A percentile compares a stretch with the other conserved stretches of the same genome.
phyloP scores from a whole-genome alignment of 495 filamentous ascomycete genomes.

The Parathielavia hyrcaniae region DNA sequence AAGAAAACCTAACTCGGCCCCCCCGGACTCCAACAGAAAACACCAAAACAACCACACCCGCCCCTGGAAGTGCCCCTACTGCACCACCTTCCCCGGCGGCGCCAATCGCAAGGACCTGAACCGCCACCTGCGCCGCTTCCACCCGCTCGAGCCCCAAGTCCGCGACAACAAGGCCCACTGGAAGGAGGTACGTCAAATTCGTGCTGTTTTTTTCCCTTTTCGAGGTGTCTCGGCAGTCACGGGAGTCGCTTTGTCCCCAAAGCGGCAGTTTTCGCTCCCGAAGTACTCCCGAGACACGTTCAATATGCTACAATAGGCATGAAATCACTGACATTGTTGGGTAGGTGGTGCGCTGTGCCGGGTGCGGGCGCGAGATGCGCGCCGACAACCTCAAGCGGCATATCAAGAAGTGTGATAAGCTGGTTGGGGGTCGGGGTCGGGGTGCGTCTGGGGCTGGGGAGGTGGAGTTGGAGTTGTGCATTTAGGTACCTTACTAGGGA shows the following conservation, averaged over 20 bases:
- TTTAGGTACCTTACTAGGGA: no score
- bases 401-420: neutral
- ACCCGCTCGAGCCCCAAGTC: neutral
- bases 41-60: constrained; percentile 11
- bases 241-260: no score
- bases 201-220: no score
- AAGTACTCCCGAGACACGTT: no score
- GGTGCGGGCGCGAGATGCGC: neutral
- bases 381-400: constrained; percentile 7
- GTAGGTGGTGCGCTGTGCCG: neutral
- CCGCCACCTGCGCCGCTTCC: constrained; percentile 1
- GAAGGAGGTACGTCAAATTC: no score
- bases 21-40: neutral
- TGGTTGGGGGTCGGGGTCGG: neutral
- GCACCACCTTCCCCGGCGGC: constrained; percentile 1
- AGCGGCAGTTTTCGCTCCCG: no score
- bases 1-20: neutral
- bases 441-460: no score
- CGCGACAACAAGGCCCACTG: neutral
- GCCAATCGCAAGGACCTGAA: constrained; percentile 9
- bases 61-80: constrained; percentile 4
- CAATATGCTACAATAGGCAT: no score
- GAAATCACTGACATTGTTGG: no score
- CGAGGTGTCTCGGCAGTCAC: no score
- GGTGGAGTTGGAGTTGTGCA: no score